A percentile compares a stretch with the other conserved stretches of the same genome.
Evolutionary conservation across 2,329 filamentous ascomycete species (phyloP).

Genomic region (Alternaria burnsii): DNA sequence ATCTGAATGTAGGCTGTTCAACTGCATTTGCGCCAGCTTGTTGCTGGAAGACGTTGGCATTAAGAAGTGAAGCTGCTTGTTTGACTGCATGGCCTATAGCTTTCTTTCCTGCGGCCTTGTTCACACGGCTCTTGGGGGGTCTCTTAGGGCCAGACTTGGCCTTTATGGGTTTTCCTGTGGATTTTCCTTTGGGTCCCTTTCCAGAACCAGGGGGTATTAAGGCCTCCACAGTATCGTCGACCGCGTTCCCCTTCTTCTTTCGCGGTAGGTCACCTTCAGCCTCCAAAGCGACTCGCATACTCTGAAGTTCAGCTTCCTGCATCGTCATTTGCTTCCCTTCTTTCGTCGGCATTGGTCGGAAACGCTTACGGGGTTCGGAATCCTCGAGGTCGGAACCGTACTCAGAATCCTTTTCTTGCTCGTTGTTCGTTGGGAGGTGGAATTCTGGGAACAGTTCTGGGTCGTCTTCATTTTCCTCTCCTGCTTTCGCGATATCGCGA

Average conservation of each 20-base stretch:
- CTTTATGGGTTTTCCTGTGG: constrained; percentile 8
- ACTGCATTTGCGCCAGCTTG: constrained; percentile 34
- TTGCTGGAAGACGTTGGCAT: constrained; percentile 44
- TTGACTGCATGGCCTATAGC: constrained; percentile 25
- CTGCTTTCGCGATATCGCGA: constrained; percentile 22
- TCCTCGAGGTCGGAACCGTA: constrained; percentile 8
- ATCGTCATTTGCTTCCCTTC: constrained; percentile 20
- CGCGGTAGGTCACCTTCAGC: constrained; percentile 29
- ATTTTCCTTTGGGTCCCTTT: constrained; percentile 17
- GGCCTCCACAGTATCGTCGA: constrained; percentile 6
- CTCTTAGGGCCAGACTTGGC: constrained; percentile 10
- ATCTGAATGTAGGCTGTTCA: constrained; percentile 37
- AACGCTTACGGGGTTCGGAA: constrained; percentile 23
- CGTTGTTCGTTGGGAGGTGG: background rate
- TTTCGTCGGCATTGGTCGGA: constrained; percentile 25
- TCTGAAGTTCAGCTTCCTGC: constrained; percentile 37
- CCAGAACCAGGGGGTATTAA: background rate
- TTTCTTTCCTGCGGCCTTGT: constrained; percentile 27
- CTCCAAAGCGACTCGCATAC: constrained; percentile 44
- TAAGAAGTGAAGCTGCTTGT: constrained; percentile 38
- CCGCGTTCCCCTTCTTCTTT: constrained; percentile 28
- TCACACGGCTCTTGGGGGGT: background rate
- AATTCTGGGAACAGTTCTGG: constrained; percentile 22
- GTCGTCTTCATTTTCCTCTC: constrained; percentile 21
- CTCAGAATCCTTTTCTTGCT: constrained; percentile 18